These are phyloP conservation scores for Barnettozyma sucrosica DNA, from an alignment of 805 yeast species.

Conservation along the genomic window DNA sequence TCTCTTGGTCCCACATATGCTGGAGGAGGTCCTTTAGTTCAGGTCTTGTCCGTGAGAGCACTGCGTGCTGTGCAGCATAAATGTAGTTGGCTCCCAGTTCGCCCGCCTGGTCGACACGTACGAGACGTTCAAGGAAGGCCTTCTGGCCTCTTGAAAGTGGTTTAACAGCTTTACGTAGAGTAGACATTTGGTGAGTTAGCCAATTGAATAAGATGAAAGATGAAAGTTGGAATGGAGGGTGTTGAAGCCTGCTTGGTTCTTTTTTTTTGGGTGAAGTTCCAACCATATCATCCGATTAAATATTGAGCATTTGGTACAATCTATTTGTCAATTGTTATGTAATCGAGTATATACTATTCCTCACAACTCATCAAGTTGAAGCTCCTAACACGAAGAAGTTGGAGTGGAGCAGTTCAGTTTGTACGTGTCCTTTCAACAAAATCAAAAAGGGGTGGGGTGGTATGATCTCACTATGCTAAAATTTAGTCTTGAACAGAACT, in stretches of 20 bases:
- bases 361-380: too few relatives aligned
- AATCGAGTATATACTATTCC: too few relatives aligned
- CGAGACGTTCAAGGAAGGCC: conserved; percentile 65
- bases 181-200: not conserved
- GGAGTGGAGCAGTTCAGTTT: too few relatives aligned
- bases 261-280: not conserved
- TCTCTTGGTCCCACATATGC: conserved; percentile 98
- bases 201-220: too few relatives aligned
- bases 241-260: not conserved
- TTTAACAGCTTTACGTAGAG: not conserved
- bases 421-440: too few relatives aligned
- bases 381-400: too few relatives aligned
- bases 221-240: too few relatives aligned
- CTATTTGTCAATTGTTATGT: not conserved
- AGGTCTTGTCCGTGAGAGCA: conserved; percentile 63
- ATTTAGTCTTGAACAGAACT: too few relatives aligned
- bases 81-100: conserved; percentile 94
- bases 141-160: conserved; percentile 45
- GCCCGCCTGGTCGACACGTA: conserved; percentile 97
- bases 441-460: too few relatives aligned
- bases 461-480: too few relatives aligned
- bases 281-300: not conserved
- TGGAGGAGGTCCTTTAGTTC: conserved; percentile 40
- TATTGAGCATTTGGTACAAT: too few relatives aligned
- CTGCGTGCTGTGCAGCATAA: conserved; percentile 83